Conservation (phyloP, 192 early-diverging fungal species). For the Coemansia sp. region DNA sequence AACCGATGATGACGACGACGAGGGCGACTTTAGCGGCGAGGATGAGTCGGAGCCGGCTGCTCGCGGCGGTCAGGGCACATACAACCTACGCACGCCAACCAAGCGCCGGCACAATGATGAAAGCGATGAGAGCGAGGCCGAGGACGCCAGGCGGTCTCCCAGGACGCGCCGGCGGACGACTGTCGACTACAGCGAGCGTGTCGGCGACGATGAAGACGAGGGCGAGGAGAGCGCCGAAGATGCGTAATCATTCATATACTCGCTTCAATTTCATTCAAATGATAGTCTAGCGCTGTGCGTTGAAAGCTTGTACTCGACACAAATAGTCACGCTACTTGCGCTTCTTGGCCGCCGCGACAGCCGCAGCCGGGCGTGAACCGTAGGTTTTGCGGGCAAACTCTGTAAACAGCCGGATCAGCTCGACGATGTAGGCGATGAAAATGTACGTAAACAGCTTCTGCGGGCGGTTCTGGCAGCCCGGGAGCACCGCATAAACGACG, state of each 20-base stretch:
- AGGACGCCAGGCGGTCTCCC: constrained; percentile 17
- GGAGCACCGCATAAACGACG: constrained; percentile 58
- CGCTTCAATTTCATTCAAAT: not conserved
- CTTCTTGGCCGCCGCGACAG: constrained; percentile 7
- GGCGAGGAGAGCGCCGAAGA: constrained; percentile 8
- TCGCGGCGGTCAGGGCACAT: constrained; percentile 33
- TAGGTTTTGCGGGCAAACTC: constrained; percentile 77
- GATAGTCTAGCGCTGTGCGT: too few relatives aligned
- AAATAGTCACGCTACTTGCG: constrained; percentile 3
- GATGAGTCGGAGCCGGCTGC: constrained; percentile 8
- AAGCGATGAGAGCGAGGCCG: constrained; percentile 9
- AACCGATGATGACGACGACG: constrained; percentile 17
- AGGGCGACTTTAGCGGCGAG: constrained; percentile 17
- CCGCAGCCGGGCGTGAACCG: not conserved
- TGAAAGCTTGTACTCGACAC: too few relatives aligned
- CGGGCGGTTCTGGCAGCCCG: constrained; percentile 53
- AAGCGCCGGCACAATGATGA: constrained; percentile 25
- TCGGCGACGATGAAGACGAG: constrained; percentile 1
- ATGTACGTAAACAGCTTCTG: constrained; percentile 60
- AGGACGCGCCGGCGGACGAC: constrained; percentile 32
- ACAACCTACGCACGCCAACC: constrained; percentile 33
- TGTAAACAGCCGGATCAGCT: constrained; percentile 75
- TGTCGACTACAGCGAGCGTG: constrained; percentile 9
- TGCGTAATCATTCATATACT: not conserved
- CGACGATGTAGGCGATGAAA: constrained; percentile 68